Conservation (phyloP, 2,329 filamentous ascomycete genomes). For the Meredithiella fracta region DNA sequence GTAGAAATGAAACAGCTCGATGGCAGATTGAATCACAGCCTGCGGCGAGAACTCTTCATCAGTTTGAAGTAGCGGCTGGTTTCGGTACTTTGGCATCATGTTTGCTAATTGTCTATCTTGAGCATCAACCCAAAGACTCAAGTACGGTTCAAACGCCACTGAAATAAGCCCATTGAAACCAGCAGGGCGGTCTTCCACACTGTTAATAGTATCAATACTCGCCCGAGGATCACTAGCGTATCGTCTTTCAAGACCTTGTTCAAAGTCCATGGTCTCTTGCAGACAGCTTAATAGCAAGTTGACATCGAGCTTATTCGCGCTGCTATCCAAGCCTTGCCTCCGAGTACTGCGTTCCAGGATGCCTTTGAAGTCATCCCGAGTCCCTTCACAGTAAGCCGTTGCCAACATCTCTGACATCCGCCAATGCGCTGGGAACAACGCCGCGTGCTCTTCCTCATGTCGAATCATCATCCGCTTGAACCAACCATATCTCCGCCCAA, state of each 20-base stretch:
- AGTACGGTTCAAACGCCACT: constrained; percentile 89
- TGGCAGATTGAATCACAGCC: constrained; percentile 80
- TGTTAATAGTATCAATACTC: constrained; percentile 81
- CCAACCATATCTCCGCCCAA: constrained; percentile 87
- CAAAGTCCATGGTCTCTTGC: constrained; percentile 93
- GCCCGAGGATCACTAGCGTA: constrained; percentile 47
- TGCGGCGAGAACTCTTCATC: constrained; percentile 90
- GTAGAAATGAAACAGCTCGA: constrained; percentile 95
- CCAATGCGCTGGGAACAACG: constrained; percentile 78
- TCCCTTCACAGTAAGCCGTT: constrained; percentile 88
- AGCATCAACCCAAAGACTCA: constrained; percentile 92
- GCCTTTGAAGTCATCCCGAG: constrained; percentile 83
- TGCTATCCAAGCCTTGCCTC: constrained; percentile 37
- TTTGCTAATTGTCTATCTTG: constrained; percentile 75
- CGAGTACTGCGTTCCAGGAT: constrained; percentile 82
- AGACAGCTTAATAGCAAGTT: constrained; percentile 75
- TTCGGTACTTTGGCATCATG: constrained; percentile 77
- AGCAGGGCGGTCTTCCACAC: constrained; percentile 55
- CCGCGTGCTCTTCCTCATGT: constrained; percentile 82
- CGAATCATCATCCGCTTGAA: constrained; percentile 90
- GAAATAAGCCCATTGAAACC: constrained; percentile 85
- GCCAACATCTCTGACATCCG: constrained; percentile 78
- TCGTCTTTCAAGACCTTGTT: constrained; percentile 72
- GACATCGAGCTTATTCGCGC: constrained; percentile 69
- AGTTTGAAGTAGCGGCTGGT: constrained; percentile 58